Evolutionary conservation across 805 yeast genomes (phyloP), one percentile per base, ranked within the genome.

Genomic region (Metschnikowia picachoensis): DNA sequence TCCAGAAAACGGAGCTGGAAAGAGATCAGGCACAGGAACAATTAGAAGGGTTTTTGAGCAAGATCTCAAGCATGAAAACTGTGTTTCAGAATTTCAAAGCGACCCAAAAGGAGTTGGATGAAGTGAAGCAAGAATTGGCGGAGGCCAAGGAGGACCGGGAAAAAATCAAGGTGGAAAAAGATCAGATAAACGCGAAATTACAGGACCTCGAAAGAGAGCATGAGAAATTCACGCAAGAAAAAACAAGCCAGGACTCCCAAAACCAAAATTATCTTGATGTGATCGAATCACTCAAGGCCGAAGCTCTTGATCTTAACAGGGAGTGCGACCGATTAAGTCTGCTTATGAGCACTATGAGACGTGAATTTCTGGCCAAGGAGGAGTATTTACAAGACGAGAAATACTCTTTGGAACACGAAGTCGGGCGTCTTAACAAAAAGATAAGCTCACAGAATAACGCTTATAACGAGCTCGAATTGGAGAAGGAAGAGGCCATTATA

Each of bases 41-140:
- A 51, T 84, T 85, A 57, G 83, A 84, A 49, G 70, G 77, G 4
- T 64, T 87, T 30, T 62, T 87, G 48, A 79, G 78, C 51, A 75
- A 84, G 60, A 61, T 87, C 14, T 78, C 88, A 1, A 78, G 87
- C 2, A 85, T 86, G 92, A 86, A 85, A 53, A 68, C 83, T 0
- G 76, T 86, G 2, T 86, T 86, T 62, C 66, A 64, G 43, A 85
- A 86, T 52, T 84, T 85, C 87, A 83, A 85, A 58, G 84, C 79
- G 47, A 70, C 88, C 0, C 84, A 85, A 58, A 66, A 62, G 3
- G 87, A 85, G 53, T 67, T 87, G 15, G 87, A 78, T 35, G 68
- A 66, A 25, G 46, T 43, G 9, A 43, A 37, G 29, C 46, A 44
- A 25, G 44, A 47, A 28, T 41, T 52, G 30, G 39, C 36, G 8